A percentile compares a stretch with the other conserved stretches of the same genome.
Evolutionary conservation across 2,329 filamentous ascomycete genomes (phyloP).

Genomic region (Fusarium sublunatum): DNA sequence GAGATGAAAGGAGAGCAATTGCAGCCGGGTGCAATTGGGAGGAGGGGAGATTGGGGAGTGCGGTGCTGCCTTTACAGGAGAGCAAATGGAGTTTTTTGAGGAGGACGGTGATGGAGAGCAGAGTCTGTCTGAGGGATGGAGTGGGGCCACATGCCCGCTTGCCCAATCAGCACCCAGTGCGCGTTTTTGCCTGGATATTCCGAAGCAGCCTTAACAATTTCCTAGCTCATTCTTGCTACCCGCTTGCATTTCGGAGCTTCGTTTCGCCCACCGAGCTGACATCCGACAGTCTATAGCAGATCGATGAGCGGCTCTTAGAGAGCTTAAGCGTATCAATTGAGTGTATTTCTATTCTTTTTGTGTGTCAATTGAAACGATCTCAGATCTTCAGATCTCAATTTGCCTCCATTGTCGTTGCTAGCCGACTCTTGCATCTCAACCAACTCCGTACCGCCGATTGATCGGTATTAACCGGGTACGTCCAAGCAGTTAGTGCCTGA

Average conservation of each 20-base stretch:
- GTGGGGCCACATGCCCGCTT: constrained; percentile 52
- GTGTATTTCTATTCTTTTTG: neutral
- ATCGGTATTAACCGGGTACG: constrained; percentile 47
- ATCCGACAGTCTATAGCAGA: constrained; percentile 21
- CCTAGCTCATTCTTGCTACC: constrained; percentile 40
- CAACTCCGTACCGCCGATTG: constrained; percentile 47
- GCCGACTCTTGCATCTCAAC: constrained; percentile 37
- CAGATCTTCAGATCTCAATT: constrained; percentile 10
- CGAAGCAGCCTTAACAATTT: constrained; percentile 55
- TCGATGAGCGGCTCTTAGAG: neutral
- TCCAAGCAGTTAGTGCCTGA: constrained; percentile 41
- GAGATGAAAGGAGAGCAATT: constrained; percentile 69
- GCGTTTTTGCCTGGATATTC: constrained; percentile 55
- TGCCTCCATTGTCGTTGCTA: constrained; percentile 19
- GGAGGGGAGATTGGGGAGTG: constrained; percentile 69
- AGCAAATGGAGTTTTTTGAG: constrained; percentile 60
- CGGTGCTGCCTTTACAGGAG: constrained; percentile 61
- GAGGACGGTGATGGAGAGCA: constrained; percentile 56
- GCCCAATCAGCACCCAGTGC: constrained; percentile 52
- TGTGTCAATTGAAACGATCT: constrained; percentile 31
- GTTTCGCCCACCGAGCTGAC: constrained; percentile 38
- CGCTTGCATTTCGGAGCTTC: constrained; percentile 44
- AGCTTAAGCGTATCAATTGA: constrained; percentile 6
- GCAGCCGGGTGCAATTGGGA: constrained; percentile 70
- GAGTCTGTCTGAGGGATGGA: constrained; percentile 56